Percentiles rank a stretch among this genome's conserved stretches.
Evolutionary conservation across 345 rosid species (phyloP).

Genomic region (Litchi chinensis): DNA sequence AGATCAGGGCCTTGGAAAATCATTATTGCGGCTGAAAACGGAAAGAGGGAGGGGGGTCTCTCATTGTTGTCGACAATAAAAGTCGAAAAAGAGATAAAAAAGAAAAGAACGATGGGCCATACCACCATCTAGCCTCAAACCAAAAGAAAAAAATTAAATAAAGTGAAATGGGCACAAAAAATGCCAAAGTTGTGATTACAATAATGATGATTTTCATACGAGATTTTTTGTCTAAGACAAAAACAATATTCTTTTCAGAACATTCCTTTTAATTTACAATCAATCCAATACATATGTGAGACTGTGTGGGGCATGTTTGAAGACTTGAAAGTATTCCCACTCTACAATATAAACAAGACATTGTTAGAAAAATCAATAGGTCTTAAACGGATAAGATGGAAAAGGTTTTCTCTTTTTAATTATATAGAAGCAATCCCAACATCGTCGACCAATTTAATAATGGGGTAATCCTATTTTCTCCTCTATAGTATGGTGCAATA

Average conservation of each 20-base stretch:
- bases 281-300: not conserved
- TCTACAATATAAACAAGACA: slow-evolving; percentile 18
- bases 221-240: slow-evolving; percentile 19
- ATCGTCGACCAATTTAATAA: too few relatives aligned
- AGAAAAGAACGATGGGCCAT: slow-evolving; percentile 25
- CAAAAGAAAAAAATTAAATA: slow-evolving; percentile 12
- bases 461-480: too few relatives aligned
- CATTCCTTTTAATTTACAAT: slow-evolving; percentile 1
- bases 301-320: slow-evolving; percentile 24
- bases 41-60: slow-evolving; percentile 8
- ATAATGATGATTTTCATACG: slow-evolving; percentile 23
- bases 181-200: slow-evolving; percentile 37
- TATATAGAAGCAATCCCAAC: too few relatives aligned
- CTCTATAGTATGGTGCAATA: too few relatives aligned
- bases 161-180: slow-evolving; percentile 18
- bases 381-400: slow-evolving; percentile 15
- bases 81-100: slow-evolving; percentile 6
- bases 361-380: slow-evolving; percentile 4
- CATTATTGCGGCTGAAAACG: slow-evolving; percentile 20
- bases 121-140: not conserved
- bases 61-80: slow-evolving; percentile 21
- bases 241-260: slow-evolving; percentile 12
- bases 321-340: not conserved
- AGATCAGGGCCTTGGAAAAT: slow-evolving; percentile 13
- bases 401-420: too few relatives aligned